A percentile compares a stretch with the other conserved stretches of the same genome.
Evolutionary conservation across 257 asterid species (phyloP).

Genomic region (Linderniella brevidens): DNA sequence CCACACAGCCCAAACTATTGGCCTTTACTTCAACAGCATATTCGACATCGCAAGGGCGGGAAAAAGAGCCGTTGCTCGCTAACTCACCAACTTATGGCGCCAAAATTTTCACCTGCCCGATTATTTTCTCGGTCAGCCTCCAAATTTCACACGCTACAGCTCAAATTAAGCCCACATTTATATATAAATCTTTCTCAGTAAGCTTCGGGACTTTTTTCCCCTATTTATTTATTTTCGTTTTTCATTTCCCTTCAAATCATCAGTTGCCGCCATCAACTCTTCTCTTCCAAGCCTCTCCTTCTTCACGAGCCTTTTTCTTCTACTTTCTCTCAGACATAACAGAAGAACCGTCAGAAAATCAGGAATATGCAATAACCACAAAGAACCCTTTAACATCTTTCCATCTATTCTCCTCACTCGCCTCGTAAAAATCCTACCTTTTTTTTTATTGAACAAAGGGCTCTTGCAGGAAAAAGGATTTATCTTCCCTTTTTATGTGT

Average conservation of each 20-base stretch:
- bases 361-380: too few species aligned
- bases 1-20: too few species aligned
- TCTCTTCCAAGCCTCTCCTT: too few species aligned
- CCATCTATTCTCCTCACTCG: background rate
- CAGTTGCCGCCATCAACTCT: too few species aligned
- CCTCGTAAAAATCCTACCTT: background rate
- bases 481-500: background rate
- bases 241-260: too few species aligned
- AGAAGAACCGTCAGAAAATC: too few species aligned
- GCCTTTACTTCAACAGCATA: too few species aligned
- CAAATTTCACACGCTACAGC: conserved; percentile 12
- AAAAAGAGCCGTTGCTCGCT: conserved; percentile 55
- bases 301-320: too few species aligned
- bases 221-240: too few species aligned
- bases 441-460: background rate
- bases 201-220: too few species aligned
- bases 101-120: conserved; percentile 17
- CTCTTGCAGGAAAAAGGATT: background rate
- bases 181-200: background rate
- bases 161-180: conserved; percentile 7
- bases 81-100: conserved; percentile 34
- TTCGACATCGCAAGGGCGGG: conserved; percentile 25
- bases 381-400: too few species aligned
- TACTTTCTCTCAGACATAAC: too few species aligned
- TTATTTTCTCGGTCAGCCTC: conserved; percentile 22